Evolutionary conservation across 2,329 filamentous ascomycete genomes (phyloP).

Genomic region (Colletotrichum limetticola): DNA sequence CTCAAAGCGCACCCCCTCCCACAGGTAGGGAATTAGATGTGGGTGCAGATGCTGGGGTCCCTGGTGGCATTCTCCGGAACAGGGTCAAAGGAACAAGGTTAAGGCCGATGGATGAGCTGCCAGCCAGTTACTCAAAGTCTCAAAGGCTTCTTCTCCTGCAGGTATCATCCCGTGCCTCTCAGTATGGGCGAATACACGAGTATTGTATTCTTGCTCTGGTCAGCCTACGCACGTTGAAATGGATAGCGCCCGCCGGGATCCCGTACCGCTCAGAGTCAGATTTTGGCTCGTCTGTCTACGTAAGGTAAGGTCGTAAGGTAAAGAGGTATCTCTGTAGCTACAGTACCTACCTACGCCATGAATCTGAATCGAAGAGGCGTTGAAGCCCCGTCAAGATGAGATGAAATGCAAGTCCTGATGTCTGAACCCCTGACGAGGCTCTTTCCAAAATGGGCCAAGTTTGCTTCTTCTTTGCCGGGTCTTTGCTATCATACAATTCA

Average conservation of each 20-base stretch:
- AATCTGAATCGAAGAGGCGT: slow-evolving; percentile 18
- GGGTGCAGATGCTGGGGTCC: not conserved
- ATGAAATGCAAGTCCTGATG: slow-evolving; percentile 4
- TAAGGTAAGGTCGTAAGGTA: too few species aligned
- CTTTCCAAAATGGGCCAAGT: not conserved
- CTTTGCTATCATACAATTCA: not conserved
- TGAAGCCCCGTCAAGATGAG: slow-evolving; percentile 16
- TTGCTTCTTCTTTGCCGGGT: not conserved
- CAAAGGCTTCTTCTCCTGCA: not conserved
- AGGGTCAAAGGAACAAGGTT: not conserved
- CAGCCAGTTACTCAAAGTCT: not conserved
- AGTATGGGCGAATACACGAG: not conserved
- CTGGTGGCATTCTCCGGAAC: not conserved
- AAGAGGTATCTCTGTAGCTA: not conserved
- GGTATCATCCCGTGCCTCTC: not conserved
- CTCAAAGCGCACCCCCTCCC: not conserved
- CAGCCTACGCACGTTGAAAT: not conserved
- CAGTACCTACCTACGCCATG: not conserved
- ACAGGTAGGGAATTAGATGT: not conserved
- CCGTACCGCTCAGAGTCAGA: slow-evolving; percentile 27
- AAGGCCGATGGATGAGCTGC: not conserved
- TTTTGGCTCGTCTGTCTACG: slow-evolving; percentile 9
- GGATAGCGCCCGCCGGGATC: slow-evolving; percentile 9
- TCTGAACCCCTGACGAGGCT: slow-evolving; percentile 12
- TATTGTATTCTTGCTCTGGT: too few species aligned